phyloP scores from a whole-genome alignment of 441 rosid species.

The Gossypium lobatum region DNA sequence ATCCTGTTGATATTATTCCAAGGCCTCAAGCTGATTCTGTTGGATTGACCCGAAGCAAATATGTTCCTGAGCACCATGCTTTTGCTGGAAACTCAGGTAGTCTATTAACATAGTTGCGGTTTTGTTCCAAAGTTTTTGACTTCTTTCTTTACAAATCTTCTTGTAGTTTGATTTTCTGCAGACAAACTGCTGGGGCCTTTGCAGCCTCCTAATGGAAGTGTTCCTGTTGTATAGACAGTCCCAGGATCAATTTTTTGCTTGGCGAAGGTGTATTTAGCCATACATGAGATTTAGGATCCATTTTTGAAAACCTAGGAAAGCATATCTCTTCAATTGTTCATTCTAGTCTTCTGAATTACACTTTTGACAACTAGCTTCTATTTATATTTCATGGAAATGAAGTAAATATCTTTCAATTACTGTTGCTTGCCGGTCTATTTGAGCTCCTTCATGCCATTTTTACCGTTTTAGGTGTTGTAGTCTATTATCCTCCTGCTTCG shows the following conservation, averaged over 20 bases:
- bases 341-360: conserved; percentile 20
- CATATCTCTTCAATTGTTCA: conserved; percentile 23
- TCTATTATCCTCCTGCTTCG: background rate
- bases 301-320: conserved; percentile 25
- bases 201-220: conserved; percentile 44
- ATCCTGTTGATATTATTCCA: conserved; percentile 25
- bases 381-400: conserved; percentile 20
- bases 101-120: background rate
- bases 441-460: background rate
- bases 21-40: conserved; percentile 31
- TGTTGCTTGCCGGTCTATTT: background rate
- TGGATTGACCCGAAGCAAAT: conserved; percentile 33
- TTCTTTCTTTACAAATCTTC: background rate
- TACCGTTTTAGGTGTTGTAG: background rate
- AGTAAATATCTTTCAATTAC: conserved; percentile 7
- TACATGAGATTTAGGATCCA: conserved; percentile 37
- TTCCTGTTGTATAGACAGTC: conserved; percentile 40
- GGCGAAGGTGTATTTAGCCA: conserved; percentile 28
- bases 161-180: conserved; percentile 16
- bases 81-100: conserved; percentile 47
- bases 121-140: background rate
- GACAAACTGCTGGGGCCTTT: conserved; percentile 34
- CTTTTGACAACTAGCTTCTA: conserved; percentile 8
- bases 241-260: conserved; percentile 12
- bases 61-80: conserved; percentile 32